Evolutionary conservation across 1,284 basidiomycete species (phyloP).

Genomic region (Flammula alnicola): DNA sequence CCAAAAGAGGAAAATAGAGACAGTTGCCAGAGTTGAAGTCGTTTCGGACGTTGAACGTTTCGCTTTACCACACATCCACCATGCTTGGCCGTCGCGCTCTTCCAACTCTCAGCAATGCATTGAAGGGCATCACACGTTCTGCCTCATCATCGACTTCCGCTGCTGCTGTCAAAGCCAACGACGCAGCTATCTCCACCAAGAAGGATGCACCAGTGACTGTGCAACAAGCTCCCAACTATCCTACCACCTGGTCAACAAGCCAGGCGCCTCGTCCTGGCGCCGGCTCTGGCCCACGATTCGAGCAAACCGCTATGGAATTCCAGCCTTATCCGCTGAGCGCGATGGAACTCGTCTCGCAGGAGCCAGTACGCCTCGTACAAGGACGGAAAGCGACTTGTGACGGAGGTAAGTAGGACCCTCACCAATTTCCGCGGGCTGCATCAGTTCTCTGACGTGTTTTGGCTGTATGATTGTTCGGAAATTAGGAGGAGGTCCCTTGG

Average conservation of each 20-base stretch:
- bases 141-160: slow-evolving; percentile 33
- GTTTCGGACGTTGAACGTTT: slow-evolving; percentile 2
- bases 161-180: slow-evolving; percentile 36
- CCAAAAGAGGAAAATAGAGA: slow-evolving; percentile 25
- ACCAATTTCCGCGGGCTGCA: slow-evolving; percentile 1
- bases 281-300: slow-evolving; percentile 79
- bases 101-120: slow-evolving; percentile 26
- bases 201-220: slow-evolving; percentile 26
- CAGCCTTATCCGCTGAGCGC: slow-evolving; percentile 93
- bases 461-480: slow-evolving; percentile 9
- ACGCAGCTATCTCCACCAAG: slow-evolving; percentile 17
- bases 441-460: slow-evolving; percentile 17
- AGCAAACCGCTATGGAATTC: slow-evolving; percentile 85
- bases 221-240: slow-evolving; percentile 80
- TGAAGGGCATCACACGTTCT: slow-evolving; percentile 27
- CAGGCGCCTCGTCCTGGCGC: slow-evolving; percentile 66
- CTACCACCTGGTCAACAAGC: slow-evolving; percentile 77
- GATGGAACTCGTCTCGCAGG: slow-evolving; percentile 86
- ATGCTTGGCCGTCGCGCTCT: slow-evolving; percentile 37
- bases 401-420: slow-evolving; percentile 70
- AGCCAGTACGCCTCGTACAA: slow-evolving; percentile 83
- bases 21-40: slow-evolving; percentile 1
- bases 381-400: slow-evolving; percentile 90
- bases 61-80: slow-evolving; percentile 20
- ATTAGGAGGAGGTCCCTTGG: slow-evolving; percentile 91